Percentiles rank a stretch among this genome's conserved stretches.
phyloP scores from a whole-genome alignment of 2,329 filamentous ascomycete genomes.

The Ramularia endophylla region DNA sequence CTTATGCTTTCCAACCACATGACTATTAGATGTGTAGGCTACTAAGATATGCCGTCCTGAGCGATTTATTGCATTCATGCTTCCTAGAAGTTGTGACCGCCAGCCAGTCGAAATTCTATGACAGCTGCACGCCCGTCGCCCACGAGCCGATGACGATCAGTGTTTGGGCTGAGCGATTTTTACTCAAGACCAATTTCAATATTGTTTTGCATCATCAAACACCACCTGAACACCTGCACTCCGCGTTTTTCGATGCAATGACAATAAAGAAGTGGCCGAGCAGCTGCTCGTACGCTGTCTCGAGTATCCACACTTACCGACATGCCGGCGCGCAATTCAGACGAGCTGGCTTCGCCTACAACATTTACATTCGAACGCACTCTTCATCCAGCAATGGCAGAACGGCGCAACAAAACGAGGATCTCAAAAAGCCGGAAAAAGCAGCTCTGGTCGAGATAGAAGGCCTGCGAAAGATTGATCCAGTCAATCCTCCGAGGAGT shows the following conservation, averaged over 20 bases:
- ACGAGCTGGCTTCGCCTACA: not conserved
- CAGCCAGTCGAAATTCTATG: no score
- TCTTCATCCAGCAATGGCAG: not conserved
- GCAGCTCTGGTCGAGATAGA: slow-evolving; percentile 26
- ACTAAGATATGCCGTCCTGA: no score
- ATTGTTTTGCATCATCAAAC: no score
- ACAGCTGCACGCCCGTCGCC: no score
- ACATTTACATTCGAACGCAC: slow-evolving; percentile 1
- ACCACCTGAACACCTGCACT: not conserved
- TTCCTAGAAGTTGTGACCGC: no score
- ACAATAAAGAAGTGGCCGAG: slow-evolving; percentile 23
- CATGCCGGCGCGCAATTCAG: slow-evolving; percentile 6
- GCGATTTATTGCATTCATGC: no score
- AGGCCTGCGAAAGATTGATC: slow-evolving; percentile 37
- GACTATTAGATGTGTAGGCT: no score
- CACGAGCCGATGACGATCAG: no score
- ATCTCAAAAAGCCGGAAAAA: slow-evolving; percentile 12
- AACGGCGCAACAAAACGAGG: not conserved
- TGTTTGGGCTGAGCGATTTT: no score
- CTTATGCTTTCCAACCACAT: no score
- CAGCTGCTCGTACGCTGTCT: slow-evolving; percentile 25
- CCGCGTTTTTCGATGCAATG: slow-evolving; percentile 30
- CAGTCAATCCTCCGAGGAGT: slow-evolving; percentile 64
- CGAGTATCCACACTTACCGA: slow-evolving; percentile 14
- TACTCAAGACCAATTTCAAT: no score